phyloP scores from a whole-genome alignment of 1,139 yeast genomes.

The Candida frijolesensis region DNA sequence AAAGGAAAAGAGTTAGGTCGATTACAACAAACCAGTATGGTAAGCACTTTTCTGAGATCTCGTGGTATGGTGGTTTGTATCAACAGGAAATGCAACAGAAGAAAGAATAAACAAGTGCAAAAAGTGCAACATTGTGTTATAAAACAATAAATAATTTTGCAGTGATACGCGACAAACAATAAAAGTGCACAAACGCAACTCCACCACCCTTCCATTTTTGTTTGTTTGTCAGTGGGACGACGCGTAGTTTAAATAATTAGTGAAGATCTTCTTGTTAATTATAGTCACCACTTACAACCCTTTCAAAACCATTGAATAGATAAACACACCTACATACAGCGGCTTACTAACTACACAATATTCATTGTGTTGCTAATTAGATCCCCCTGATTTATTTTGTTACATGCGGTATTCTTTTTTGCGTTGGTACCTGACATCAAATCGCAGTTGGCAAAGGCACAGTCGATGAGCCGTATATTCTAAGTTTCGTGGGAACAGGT shows the following conservation, averaged over 20 bases:
- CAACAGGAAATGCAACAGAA: background rate
- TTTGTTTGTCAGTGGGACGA: background rate
- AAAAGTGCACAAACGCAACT: background rate
- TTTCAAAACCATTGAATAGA: background rate
- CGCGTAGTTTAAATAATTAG: background rate
- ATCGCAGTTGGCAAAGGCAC: background rate
- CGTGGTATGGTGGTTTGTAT: background rate
- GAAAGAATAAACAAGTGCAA: background rate
- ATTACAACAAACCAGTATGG: background rate
- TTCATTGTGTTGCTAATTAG: background rate
- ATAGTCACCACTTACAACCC: background rate
- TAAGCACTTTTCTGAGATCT: background rate
- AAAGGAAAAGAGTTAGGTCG: no score
- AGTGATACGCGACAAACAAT: constrained; percentile 1
- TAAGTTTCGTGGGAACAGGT: no score
- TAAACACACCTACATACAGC: no score
- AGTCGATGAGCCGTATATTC: no score
- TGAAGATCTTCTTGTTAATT: background rate
- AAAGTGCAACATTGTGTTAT: background rate
- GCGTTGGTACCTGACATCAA: background rate
- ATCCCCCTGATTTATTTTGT: background rate
- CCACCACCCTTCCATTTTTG: background rate
- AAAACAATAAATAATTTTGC: background rate
- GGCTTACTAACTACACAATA: no score
- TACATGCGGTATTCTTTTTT: background rate